Base-by-base conservation (phyloP, 2,329 filamentous ascomycete genomes). In the Fusarium devonianum region DNA sequence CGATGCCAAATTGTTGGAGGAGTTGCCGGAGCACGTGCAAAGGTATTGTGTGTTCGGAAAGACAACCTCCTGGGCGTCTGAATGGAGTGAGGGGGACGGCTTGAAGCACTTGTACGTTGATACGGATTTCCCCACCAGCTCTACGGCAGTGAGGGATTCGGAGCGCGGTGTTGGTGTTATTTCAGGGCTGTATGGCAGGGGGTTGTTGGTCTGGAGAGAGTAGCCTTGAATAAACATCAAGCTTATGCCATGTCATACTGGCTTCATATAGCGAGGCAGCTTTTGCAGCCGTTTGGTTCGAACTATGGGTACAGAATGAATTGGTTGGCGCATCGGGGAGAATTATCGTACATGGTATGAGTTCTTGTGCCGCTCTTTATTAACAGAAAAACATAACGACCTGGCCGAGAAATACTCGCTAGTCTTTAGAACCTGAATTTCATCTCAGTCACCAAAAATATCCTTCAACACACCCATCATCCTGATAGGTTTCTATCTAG, bases 101-200 rank as follows among this genome's bases (percentile, higher is more conserved):
- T 11, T 73, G 40, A 66, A 65, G 49, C 57, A 66, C 10, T 47
- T 75, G 0, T 75, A 73, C 36, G 58, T 60, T 2, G 70, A 64
- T 5, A 59, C 55, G 0, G 67, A 69, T 18, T 75, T 68, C 25
- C 69, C 72, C 2, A 65, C 65, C 0, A 73, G 71, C 42, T 56
- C 65, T 1, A 75, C 72, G 0, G 70, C 66, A 0, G 57, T 59
- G 10, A 65, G 59, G 13, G 73, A 74, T 42, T 49, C 56, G 0
- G 43, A 51, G 9, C 56, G 63, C 17, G 64, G 65, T 2, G 52
- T 72, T 1, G 73, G 73, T 1, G 69, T 75, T 2, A 58, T 75
- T 5, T 49, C 68, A 0, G 72, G 73, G 1, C 45, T 75, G 8
- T 75, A 75, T 17, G 71, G 67, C 0, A 73, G 68, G 35, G 73